These are phyloP conservation scores for Termitomyces sp. DNA, from an alignment of 768 basidiomycete species.

Conservation along the genomic window DNA sequence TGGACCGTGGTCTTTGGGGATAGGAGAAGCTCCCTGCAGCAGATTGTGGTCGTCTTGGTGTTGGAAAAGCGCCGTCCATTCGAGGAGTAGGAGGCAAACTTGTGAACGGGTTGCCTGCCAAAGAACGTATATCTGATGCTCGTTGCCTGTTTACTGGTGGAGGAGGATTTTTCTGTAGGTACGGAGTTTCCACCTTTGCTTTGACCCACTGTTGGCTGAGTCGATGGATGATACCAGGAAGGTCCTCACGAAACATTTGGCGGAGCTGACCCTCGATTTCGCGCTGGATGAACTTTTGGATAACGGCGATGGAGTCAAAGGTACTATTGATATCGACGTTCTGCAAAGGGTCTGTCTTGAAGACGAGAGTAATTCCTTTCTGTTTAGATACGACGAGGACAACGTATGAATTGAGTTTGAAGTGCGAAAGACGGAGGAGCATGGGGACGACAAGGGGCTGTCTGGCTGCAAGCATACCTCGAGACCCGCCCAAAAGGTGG, in stretches of 20 bases:
- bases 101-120: constrained; percentile 31
- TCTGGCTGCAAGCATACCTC: constrained; percentile 90
- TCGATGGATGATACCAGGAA: constrained; percentile 94
- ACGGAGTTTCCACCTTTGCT: constrained; percentile 90
- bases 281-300: constrained; percentile 94
- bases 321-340: constrained; percentile 97
- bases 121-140: constrained; percentile 33
- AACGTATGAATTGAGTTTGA: constrained; percentile 91
- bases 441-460: constrained; percentile 97
- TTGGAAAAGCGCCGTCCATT: constrained; percentile 1
- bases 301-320: constrained; percentile 96
- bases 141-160: constrained; percentile 24
- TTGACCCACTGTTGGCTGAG: constrained; percentile 96
- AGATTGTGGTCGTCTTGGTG: constrained; percentile 9
- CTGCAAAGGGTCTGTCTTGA: constrained; percentile 98
- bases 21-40: constrained; percentile 7
- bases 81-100: constrained; percentile 14
- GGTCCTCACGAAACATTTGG: constrained; percentile 97
- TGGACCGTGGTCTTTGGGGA: constrained; percentile 30
- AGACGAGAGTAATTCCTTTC: constrained; percentile 97
- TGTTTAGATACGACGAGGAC: constrained; percentile 96
- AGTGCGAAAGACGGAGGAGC: constrained; percentile 94
- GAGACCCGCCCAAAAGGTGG: constrained; percentile 75
- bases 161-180: constrained; percentile 54
- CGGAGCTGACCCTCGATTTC: constrained; percentile 96